phyloP scores from a whole-genome alignment of 1,284 basidiomycete genomes.

The Pascua guehoae region DNA sequence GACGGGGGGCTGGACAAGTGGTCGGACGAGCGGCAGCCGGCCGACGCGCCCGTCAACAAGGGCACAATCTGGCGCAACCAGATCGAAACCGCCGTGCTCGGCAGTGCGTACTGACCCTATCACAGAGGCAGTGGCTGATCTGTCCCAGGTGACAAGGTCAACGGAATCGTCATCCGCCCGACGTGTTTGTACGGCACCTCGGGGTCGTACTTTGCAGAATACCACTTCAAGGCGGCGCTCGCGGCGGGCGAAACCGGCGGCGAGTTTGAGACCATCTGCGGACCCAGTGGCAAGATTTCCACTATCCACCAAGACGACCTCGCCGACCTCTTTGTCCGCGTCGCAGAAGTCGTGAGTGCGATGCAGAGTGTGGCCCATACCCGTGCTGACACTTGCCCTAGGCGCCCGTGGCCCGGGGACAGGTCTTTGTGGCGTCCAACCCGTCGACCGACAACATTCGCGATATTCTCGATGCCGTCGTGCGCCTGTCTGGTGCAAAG shows the following conservation, averaged over 20 bases:
- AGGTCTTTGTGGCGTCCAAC: constrained; percentile 55
- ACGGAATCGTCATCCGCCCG: constrained; percentile 18
- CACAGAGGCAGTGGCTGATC: neutral
- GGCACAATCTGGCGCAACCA: constrained; percentile 30
- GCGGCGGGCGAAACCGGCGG: constrained; percentile 45
- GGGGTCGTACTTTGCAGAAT: constrained; percentile 11
- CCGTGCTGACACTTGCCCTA: constrained; percentile 7
- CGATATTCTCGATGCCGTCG: constrained; percentile 52
- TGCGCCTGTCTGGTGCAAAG: constrained; percentile 48
- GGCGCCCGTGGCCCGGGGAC: constrained; percentile 48
- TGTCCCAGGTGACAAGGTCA: constrained; percentile 4
- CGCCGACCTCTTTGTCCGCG: constrained; percentile 54
- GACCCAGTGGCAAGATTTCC: constrained; percentile 49
- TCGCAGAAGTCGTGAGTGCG: constrained; percentile 48
- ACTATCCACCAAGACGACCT: constrained; percentile 56
- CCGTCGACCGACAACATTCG: constrained; percentile 53
- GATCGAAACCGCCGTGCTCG: constrained; percentile 33
- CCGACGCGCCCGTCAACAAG: constrained; percentile 20
- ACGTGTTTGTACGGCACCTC: constrained; percentile 45
- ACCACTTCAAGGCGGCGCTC: constrained; percentile 46
- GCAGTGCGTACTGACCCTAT: constrained; percentile 7
- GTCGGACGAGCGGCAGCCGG: constrained; percentile 32
- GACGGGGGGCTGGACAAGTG: constrained; percentile 33
- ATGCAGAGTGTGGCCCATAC: neutral
- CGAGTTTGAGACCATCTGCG: constrained; percentile 46